Evolutionary conservation across 2,329 filamentous ascomycete genomes (phyloP).

Genomic region (Epicoccum nigrum): DNA sequence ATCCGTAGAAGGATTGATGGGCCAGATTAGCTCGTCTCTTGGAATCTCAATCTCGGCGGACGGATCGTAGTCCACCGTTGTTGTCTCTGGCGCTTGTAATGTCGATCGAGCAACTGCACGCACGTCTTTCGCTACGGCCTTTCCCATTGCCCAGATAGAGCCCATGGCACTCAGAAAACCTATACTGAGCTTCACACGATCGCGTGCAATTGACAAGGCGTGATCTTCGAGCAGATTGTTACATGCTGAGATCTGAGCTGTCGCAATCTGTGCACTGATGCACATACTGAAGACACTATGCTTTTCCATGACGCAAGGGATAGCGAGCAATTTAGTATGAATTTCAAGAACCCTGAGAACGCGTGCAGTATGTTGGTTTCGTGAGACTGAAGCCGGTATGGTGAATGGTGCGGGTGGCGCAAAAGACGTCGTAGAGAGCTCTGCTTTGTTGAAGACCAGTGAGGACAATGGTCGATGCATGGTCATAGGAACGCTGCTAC

Average conservation of each 20-base stretch:
- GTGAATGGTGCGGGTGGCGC: slow-evolving; percentile 58
- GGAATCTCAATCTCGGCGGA: slow-evolving; percentile 33
- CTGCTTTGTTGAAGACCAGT: slow-evolving; percentile 36
- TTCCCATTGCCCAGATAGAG: slow-evolving; percentile 72
- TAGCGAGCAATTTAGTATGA: slow-evolving; percentile 75
- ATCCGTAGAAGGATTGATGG: slow-evolving; percentile 34
- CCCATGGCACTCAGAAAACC: slow-evolving; percentile 73
- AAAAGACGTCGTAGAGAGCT: slow-evolving; percentile 60
- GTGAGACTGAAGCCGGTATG: slow-evolving; percentile 53
- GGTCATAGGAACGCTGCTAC: slow-evolving; percentile 32
- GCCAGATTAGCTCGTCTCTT: slow-evolving; percentile 39
- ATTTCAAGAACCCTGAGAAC: slow-evolving; percentile 78
- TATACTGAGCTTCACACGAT: slow-evolving; percentile 78
- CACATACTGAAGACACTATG: slow-evolving; percentile 59
- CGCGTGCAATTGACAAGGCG: slow-evolving; percentile 68
- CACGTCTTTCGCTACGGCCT: slow-evolving; percentile 73
- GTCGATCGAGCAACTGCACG: slow-evolving; percentile 76
- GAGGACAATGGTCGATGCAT: slow-evolving; percentile 52
- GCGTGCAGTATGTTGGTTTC: slow-evolving; percentile 72
- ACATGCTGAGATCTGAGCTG: slow-evolving; percentile 67
- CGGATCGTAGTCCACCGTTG: slow-evolving; percentile 17
- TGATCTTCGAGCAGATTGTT: slow-evolving; percentile 54
- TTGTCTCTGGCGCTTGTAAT: slow-evolving; percentile 34
- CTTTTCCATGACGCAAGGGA: slow-evolving; percentile 72
- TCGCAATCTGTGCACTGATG: slow-evolving; percentile 36